These are phyloP conservation scores for Blastomyces percursus DNA, from an alignment of 2,329 filamentous ascomycete species.

Conservation along the genomic window DNA sequence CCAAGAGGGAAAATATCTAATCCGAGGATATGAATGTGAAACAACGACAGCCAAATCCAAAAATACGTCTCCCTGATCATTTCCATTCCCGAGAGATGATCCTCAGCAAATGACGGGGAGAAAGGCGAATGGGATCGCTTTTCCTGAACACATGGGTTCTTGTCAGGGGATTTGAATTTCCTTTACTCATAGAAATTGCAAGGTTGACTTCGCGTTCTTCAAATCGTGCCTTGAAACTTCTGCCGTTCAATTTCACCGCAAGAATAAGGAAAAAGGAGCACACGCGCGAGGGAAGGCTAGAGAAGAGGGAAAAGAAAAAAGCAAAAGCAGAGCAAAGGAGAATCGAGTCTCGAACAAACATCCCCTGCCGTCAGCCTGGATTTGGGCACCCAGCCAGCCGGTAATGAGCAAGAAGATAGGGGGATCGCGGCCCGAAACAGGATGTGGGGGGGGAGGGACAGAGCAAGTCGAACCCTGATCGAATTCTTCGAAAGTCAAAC, in stretches of 20 bases:
- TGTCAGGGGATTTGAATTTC: not conserved
- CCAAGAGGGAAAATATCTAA: not conserved
- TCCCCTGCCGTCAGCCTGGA: not conserved
- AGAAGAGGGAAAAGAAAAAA: not conserved
- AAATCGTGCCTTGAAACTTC: not conserved
- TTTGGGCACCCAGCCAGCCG: not conserved
- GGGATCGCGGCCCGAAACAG: not conserved
- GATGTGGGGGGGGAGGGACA: constrained; percentile 2
- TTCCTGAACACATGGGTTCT: not conserved
- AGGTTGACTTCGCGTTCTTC: not conserved
- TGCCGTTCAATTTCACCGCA: not conserved
- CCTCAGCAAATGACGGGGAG: not conserved
- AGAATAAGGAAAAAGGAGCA: not conserved
- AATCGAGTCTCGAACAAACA: not conserved
- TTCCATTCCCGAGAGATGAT: not conserved
- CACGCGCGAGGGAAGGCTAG: not conserved
- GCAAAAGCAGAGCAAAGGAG: not conserved
- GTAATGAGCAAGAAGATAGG: not conserved
- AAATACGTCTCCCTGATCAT: not conserved
- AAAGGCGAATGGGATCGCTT: not conserved
- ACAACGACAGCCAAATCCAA: not conserved
- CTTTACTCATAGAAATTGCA: not conserved
- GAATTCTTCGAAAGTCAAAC: not conserved
- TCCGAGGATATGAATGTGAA: not conserved
- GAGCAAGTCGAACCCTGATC: not conserved